Base-by-base conservation (phyloP, 176 grass and related monocot species). In the Typha latifolia region DNA sequence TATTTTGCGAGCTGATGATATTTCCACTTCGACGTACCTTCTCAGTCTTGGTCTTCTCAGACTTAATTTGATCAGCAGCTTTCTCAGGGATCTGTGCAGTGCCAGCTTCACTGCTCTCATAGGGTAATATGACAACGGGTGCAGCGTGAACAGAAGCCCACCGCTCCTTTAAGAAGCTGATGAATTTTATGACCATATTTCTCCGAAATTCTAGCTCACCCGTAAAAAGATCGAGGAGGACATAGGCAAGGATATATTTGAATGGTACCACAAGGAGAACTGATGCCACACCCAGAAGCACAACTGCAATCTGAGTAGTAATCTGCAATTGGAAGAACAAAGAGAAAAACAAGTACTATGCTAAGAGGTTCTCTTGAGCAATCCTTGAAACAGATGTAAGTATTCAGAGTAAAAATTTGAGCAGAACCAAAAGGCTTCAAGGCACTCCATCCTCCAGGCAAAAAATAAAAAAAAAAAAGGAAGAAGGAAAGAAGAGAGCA, bases 111-210 rank as follows among this genome's bases (percentile, higher is more conserved):
- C 50, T 12, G n/a, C 70, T 76, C 70, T 92, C 81, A 18, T 92
- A 90, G 12, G 94, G 94, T 49, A 97, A 47, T 48, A 97, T 72
- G 32, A 78, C 67, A 37, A 97, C 89, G 50, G 89, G 81, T 12
- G 85, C 86, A 68, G 94, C 94, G 74, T 90, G 85, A 71, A 97
- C 73, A 0, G 89, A 89, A 24, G 80, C 85, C 94, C 89, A 97
- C 3, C 84, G 77, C 70, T 97, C 94, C 50, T 77, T 86, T 74
- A 90, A 3, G 16, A 92, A 82, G 32, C 10, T 78, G 69, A 31
- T 67, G 63, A 97, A 92, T 20, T 85, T 85, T 50, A 74, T 78
- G 32, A 92, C 94, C 89, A 73, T 92, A 68, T 89, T 83, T 49
- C 78, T 84, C 47, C 89, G 76, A 57, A 97, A 92, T 32, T 84